Conservation (phyloP, 2,329 filamentous ascomycete genomes). For the Cytospora leucostoma region DNA sequence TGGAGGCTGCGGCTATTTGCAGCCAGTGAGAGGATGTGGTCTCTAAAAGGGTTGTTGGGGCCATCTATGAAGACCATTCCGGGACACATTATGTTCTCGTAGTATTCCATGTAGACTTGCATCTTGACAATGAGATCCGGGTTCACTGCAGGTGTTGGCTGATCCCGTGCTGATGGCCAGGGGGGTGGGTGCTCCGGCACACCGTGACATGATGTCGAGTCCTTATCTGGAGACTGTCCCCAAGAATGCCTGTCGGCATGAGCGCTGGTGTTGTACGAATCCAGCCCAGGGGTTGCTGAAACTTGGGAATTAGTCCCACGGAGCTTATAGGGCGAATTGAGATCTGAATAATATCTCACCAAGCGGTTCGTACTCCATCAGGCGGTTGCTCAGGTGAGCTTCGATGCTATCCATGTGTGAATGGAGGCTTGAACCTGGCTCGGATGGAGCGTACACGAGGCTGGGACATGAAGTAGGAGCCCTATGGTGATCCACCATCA, state of each 20-base stretch:
- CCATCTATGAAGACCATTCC: constrained; percentile 91
- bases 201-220: constrained; percentile 45
- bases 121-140: constrained; percentile 72
- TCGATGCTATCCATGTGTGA: constrained; percentile 63
- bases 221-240: constrained; percentile 49
- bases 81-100: constrained; percentile 87
- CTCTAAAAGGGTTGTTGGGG: constrained; percentile 80
- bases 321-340: constrained; percentile 33
- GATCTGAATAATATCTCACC: constrained; percentile 51
- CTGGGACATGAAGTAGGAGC: constrained; percentile 63
- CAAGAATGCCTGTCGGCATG: constrained; percentile 52
- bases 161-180: constrained; percentile 51
- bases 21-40: constrained; percentile 78
- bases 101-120: constrained; percentile 90
- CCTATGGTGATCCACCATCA: constrained; percentile 56
- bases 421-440: constrained; percentile 60
- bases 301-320: constrained; percentile 30
- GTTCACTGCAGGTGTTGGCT: constrained; percentile 54
- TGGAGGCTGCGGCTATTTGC: constrained; percentile 79
- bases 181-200: constrained; percentile 47
- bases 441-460: constrained; percentile 61
- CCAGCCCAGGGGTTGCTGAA: constrained; percentile 54
- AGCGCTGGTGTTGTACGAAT: constrained; percentile 53
- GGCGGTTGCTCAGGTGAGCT: constrained; percentile 53
- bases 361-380: constrained; percentile 58